Evolutionary conservation across 331 rosid species (phyloP), one percentile per base, ranked within the genome.

Genomic region (Malus hybrid): DNA sequence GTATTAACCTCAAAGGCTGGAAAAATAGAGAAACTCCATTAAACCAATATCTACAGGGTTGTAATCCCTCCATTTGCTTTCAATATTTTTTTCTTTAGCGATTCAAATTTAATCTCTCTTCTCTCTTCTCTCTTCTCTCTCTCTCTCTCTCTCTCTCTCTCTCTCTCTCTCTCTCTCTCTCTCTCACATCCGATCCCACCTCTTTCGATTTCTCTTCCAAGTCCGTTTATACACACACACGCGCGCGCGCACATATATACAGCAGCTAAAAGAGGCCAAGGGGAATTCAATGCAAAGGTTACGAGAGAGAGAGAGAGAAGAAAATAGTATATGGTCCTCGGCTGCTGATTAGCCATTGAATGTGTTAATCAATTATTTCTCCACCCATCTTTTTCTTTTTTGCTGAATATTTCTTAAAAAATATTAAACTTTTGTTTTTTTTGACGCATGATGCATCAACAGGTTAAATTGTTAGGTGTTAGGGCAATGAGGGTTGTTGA

Each of bases 111-210:
- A 9, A 57, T 58, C 4, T 19, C 16, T 36, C 69, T 48, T 0
- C 1, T 48, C 53, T 12, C 4, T 44, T 42, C 32, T 24, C 5
- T 56, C 6, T 82, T 82, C 34, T 56, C 42, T 89, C 44, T 71
- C 69, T 83, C 79, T 20, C 70, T 73, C 18, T 26, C 28, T 53
- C 52, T 26, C 7, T 48, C 9, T 82, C 48, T 63, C 29, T 89
- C 46, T 69, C 66, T 80, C 79, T 36, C 69, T 72, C 22, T 53
- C 55, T 14, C 55, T 28, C 29, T 28, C 29, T 28, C 29, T 82
- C 34, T 56, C 42, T 89, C 46, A 18, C 12, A 57, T 58, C 63
- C 64, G 24, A 55, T 55, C 77, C 63, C 84, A 14, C 75, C 10
- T 18, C 44, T 74, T 75, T 79, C 50, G 72, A 34, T 71, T 72